A percentile compares a stretch with the other conserved stretches of the same genome.
Conservation (phyloP, 2,329 filamentous ascomycete species). For the Apiospora phragmitis region DNA sequence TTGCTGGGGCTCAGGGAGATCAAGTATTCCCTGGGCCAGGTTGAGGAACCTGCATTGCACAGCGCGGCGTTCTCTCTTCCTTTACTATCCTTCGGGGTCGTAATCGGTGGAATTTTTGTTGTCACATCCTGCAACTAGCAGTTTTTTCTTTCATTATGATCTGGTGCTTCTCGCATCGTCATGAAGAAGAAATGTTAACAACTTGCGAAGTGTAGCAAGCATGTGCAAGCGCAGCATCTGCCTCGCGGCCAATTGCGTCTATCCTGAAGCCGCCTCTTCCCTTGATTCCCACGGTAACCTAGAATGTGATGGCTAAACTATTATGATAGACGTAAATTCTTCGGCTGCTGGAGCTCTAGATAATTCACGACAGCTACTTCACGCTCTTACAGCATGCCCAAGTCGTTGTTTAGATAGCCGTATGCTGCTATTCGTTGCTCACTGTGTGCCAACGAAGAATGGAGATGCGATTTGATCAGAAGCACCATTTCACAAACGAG, state of each 20-base stretch:
- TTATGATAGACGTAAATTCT: no score
- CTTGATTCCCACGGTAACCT: no score
- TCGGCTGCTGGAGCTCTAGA: no score
- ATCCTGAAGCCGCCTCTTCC: no score
- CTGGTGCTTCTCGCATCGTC: slow-evolving; percentile 13
- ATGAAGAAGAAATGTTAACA: slow-evolving; percentile 15
- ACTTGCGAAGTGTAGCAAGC: no score
- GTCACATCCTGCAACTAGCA: slow-evolving; percentile 16
- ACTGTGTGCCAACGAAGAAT: background rate
- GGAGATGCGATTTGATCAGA: background rate
- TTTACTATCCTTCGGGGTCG: slow-evolving; percentile 51
- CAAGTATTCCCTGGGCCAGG: slow-evolving; percentile 41
- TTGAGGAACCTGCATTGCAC: slow-evolving; percentile 50
- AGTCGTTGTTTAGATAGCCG: background rate
- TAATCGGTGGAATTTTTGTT: slow-evolving; percentile 49
- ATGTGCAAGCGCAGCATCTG: no score
- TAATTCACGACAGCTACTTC: no score
- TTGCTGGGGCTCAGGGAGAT: slow-evolving; percentile 44
- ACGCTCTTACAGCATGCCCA: no score
- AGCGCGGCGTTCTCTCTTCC: slow-evolving; percentile 43
- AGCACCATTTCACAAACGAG: background rate
- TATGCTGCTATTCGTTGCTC: background rate
- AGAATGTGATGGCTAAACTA: no score
- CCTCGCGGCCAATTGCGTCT: no score
- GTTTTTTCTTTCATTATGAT: slow-evolving; percentile 14